phyloP scores from a whole-genome alignment of 1,284 basidiomycete species.

The Ustilago sp. region DNA sequence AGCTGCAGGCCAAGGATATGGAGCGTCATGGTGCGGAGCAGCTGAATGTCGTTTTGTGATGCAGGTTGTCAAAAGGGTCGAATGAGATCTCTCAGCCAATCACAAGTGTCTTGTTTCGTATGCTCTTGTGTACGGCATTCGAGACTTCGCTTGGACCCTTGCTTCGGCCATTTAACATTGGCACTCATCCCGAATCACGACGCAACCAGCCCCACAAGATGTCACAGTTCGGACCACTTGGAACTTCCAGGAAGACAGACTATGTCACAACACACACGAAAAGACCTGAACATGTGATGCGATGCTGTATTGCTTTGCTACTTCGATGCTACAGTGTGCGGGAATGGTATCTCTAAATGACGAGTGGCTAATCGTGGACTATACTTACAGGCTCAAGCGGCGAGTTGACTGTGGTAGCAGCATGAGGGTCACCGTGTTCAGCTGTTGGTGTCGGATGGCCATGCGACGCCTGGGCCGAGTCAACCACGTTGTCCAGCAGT shows the following conservation, averaged over 20 bases:
- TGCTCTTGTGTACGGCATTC: not conserved
- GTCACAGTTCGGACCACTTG: too few species aligned
- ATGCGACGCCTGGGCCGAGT: conserved; percentile 45
- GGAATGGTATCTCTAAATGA: not conserved
- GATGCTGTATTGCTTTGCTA: conserved; percentile 6
- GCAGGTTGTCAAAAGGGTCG: too few species aligned
- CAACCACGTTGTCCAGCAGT: conserved; percentile 34
- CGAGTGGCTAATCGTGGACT: not conserved
- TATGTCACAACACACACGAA: not conserved
- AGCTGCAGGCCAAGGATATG: conserved; percentile 29
- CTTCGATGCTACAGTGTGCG: conserved; percentile 6
- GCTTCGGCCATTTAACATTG: too few species aligned
- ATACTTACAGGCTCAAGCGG: conserved; percentile 5
- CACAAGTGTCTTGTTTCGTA: not conserved
- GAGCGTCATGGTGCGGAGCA: conserved; percentile 7
- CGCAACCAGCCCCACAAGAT: too few species aligned
- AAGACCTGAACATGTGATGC: not conserved
- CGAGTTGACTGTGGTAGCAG: not conserved
- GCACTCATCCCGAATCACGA: too few species aligned
- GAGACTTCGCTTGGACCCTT: not conserved
- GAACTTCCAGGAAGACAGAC: not conserved
- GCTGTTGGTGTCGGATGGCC: conserved; percentile 36
- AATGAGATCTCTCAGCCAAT: not conserved
- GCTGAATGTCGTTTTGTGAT: not conserved
- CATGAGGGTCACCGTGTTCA: conserved; percentile 17